These are phyloP conservation scores for Narthecium ossifragum DNA, from an alignment of 106 monocot genomes.

Conservation along the genomic window DNA sequence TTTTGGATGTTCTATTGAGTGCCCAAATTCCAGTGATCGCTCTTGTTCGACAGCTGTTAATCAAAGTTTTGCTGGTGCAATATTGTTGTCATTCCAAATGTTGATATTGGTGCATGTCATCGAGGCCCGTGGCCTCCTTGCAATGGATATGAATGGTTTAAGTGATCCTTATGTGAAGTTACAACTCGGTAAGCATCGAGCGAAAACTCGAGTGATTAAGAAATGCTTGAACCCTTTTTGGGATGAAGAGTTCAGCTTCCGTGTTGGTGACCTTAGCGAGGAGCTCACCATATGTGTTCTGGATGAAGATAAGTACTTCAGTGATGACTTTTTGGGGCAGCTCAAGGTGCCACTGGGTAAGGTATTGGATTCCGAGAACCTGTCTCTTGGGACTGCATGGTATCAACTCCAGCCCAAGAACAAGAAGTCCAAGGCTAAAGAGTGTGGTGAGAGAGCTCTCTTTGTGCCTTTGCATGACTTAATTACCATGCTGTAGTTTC, in stretches of 20 bases:
- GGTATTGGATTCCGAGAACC: constrained; percentile 46
- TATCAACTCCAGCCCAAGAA: constrained; percentile 56
- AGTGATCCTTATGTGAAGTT: constrained; percentile 70
- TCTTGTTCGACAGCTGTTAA: too few relatives aligned
- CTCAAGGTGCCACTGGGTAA: constrained; percentile 35
- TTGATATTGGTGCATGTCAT: constrained; percentile 51
- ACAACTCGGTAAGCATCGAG: constrained; percentile 49
- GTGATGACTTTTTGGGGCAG: constrained; percentile 58
- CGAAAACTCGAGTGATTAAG: constrained; percentile 48
- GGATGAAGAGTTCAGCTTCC: constrained; percentile 73
- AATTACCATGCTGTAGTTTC: neutral
- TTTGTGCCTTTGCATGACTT: neutral
- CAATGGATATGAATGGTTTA: constrained; percentile 48
- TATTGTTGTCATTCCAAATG: constrained; percentile 25
- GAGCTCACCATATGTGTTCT: constrained; percentile 47
- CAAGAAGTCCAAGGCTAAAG: constrained; percentile 54
- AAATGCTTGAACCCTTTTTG: constrained; percentile 56
- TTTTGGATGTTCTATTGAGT: too few relatives aligned
- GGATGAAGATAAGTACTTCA: constrained; percentile 68
- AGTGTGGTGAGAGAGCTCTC: constrained; percentile 47
- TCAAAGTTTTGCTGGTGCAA: neutral
- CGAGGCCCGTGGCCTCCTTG: constrained; percentile 57
- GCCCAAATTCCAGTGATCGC: too few relatives aligned
- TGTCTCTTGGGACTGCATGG: constrained; percentile 53
- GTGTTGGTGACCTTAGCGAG: constrained; percentile 50